Evolutionary conservation across 805 yeast genomes (phyloP), one percentile per base, ranked within the genome.

Genomic region (Candida ficus): DNA sequence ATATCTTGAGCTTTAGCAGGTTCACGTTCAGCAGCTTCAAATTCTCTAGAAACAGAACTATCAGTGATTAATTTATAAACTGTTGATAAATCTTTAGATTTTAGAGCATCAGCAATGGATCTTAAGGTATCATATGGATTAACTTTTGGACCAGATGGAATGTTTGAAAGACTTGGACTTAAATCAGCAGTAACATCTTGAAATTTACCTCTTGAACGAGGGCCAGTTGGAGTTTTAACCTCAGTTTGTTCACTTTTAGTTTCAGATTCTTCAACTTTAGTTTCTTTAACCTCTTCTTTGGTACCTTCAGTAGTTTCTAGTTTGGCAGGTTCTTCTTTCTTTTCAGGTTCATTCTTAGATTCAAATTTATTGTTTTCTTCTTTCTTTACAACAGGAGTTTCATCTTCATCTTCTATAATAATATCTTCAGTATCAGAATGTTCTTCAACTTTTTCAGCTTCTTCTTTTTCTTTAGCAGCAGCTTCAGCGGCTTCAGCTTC

Each of bases 331-430:
- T 29, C 41, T 19, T 45, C 41, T 11, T 7, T 12, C 8, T 30
- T 21, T 17, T 32, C 35, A 5, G 22, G 11, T 11, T 34, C 26
- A 18, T 8, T 3, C 28, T 34, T 26, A 11, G 25, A 30, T 21
- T 32, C 36, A 16, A 31, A 42, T 16, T 28, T 38, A 7, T 29
- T 12, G 7, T 35, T 22, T 27, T 33, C 45, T 32, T 44, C 37
- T 31, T 50, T n/a, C n/a, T n/a, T n/a, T n/a, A n/a, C n/a, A n/a
- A n/a, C 39, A 53, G 17, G 16, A 8, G 12, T 19, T 28, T 53
- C 54, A 1, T 42, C 41, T 38, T 57, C 48, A 29, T 56, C 56
- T 31, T 52, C 51, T 18, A 55, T 58, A 34, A 52, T 56, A 2
- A 43, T 52, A 14, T 46, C 17, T 13, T 41, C 40, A n/a, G n/a